These are phyloP conservation scores for Nidularia pulvinata DNA, from an alignment of 768 basidiomycete species.

Conservation along the genomic window DNA sequence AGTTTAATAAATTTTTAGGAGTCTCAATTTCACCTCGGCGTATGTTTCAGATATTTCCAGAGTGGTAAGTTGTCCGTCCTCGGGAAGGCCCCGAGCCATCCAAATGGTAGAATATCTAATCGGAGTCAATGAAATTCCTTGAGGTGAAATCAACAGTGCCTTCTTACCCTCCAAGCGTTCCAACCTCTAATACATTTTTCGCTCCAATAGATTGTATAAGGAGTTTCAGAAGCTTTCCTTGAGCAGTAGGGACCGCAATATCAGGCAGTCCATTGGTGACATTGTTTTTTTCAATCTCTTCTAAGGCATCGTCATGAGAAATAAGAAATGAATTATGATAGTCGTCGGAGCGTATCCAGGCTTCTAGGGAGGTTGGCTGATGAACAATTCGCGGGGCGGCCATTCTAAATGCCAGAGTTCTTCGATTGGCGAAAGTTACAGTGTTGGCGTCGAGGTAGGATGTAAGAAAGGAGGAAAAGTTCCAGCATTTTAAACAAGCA, in stretches of 20 bases:
- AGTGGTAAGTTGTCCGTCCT: conserved; percentile 47
- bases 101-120: conserved; percentile 42
- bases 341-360: conserved; percentile 51
- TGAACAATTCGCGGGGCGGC: background rate
- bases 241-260: conserved; percentile 31
- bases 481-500: too few relatives aligned
- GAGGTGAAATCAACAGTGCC: background rate
- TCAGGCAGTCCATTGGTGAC: conserved; percentile 24
- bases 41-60: conserved; percentile 44
- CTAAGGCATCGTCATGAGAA: conserved; percentile 18
- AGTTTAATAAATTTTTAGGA: too few relatives aligned
- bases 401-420: background rate
- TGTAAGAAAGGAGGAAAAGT: too few relatives aligned
- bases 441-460: background rate
- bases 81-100: conserved; percentile 43
- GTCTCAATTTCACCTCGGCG: conserved; percentile 33
- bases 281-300: conserved; percentile 22
- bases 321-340: conserved; percentile 45
- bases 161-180: conserved; percentile 29
- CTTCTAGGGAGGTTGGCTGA: conserved; percentile 19
- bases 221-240: conserved; percentile 45
- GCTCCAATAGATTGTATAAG: conserved; percentile 39
- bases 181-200: conserved; percentile 49
- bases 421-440: background rate
- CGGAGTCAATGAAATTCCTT: background rate